Evolutionary conservation across 345 rosid genomes (phyloP), one percentile per base, ranked within the genome.

Genomic region (Brassica carinata): DNA sequence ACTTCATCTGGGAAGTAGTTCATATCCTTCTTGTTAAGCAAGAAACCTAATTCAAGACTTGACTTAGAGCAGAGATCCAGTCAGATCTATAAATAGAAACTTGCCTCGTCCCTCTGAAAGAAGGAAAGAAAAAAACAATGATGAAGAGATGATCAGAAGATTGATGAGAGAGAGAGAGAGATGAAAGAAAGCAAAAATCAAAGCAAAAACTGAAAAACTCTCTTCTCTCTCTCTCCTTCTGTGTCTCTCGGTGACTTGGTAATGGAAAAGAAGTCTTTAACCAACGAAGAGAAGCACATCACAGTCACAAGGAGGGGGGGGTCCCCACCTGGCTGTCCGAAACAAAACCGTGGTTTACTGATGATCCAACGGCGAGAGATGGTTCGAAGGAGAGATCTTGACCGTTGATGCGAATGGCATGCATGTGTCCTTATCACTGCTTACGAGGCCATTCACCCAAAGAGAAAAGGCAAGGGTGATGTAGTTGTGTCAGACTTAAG

Each of bases 1-100:
- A 93, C 99, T 73, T 96, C 98, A 7, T 96, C 99, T 1, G 99
- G 99, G 81, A 93, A 96, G 79, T 87, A 96, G 80, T 93, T 93
- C 98, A 93, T 96, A 79, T 86, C 67, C 29, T n/a, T 64, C 38
- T 13, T 11, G 38, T 4, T 62, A 31, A 61, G 64, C 36, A 29
- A 27, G 36, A 63, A 13, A 9, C 15, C 36, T 30, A 63, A 63
- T 61, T 61, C 66, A 13, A 51, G 33, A 29, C 5, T 61, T 61
- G 65, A 61, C 65, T 26, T 29, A 45, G 5, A 2, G 5, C 23
- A 23, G 5, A 64, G 23, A 31, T 31, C 68, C 11, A 29, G 31
- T 6, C 23, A 64, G 43, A 31, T 31, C 86, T 66, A 76, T 40
- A 73, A 74, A 83, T 73, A 63, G 79, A 71, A 77, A 80, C 61